Percentiles rank a stretch among this genome's conserved stretches.
phyloP scores from a whole-genome alignment of 2,329 filamentous ascomycete genomes.

The Cryoendolithus antarcticus region DNA sequence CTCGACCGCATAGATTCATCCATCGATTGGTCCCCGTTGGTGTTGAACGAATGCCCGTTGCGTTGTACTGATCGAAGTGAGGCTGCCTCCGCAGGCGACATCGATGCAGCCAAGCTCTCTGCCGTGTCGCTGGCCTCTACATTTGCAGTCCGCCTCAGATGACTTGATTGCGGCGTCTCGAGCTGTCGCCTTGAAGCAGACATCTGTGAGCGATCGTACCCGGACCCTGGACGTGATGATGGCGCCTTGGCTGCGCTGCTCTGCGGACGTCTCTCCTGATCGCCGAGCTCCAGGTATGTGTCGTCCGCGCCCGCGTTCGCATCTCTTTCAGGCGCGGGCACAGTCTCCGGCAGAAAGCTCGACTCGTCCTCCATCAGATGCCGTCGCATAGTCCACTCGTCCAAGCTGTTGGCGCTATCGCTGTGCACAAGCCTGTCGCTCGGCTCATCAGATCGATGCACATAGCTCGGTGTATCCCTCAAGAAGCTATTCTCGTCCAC shows the following conservation, averaged over 20 bases:
- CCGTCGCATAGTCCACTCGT: conserved; percentile 47
- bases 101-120: no score
- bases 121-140: no score
- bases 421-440: conserved; percentile 20
- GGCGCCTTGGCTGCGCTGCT: no score
- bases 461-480: conserved; percentile 9
- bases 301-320: conserved; percentile 29
- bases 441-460: conserved; percentile 11
- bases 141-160: no score
- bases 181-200: no score
- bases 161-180: no score
- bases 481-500: conserved; percentile 29
- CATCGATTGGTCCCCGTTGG: no score
- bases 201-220: no score
- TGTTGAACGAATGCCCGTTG: no score
- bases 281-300: conserved; percentile 29
- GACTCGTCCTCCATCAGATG: conserved; percentile 51
- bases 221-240: no score
- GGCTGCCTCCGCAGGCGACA: conserved; percentile 4
- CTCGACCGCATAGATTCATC: no score
- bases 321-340: conserved; percentile 18
- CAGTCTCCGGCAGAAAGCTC: conserved; percentile 47
- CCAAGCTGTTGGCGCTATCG: conserved; percentile 31
- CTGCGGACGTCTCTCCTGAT: conserved; percentile 4
- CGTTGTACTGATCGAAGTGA: conserved; percentile 1